These are phyloP conservation scores for Venturia carpophila DNA, from an alignment of 2,329 filamentous ascomycete genomes.

Conservation along the genomic window DNA sequence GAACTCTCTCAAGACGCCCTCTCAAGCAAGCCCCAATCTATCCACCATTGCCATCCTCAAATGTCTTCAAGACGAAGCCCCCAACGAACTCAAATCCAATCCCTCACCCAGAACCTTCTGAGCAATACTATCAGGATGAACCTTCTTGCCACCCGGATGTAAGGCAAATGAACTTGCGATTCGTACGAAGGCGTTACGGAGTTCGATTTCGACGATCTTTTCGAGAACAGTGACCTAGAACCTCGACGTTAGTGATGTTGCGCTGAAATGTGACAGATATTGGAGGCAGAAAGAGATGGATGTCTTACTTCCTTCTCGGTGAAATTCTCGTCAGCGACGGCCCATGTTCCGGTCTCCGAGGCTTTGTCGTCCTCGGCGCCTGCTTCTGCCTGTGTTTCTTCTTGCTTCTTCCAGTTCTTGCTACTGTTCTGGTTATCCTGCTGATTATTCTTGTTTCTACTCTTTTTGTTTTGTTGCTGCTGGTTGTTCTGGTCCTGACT, in stretches of 20 bases:
- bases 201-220: conserved; percentile 10
- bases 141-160: not conserved
- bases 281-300: not conserved
- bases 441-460: not conserved
- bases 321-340: conserved; percentile 11
- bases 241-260: not conserved
- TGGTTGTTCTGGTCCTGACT: not conserved
- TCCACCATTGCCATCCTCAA: too few species aligned
- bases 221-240: conserved; percentile 1
- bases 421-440: not conserved
- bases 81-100: not conserved
- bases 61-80: not conserved
- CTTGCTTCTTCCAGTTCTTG: conserved; percentile 13
- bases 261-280: not conserved
- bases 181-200: conserved; percentile 10
- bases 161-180: not conserved
- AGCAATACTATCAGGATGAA: conserved; percentile 16
- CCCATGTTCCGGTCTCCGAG: conserved; percentile 9
- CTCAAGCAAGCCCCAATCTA: too few species aligned
- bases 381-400: not conserved
- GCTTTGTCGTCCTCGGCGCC: conserved; percentile 6
- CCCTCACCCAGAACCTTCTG: conserved; percentile 13
- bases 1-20: too few species aligned
- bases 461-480: conserved; percentile 5
- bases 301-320: conserved; percentile 11